Percentiles rank a stretch among this genome's conserved stretches.
Evolutionary conservation across 2,329 filamentous ascomycete species (phyloP).

Genomic region (Chrysosphaeria jannelii): DNA sequence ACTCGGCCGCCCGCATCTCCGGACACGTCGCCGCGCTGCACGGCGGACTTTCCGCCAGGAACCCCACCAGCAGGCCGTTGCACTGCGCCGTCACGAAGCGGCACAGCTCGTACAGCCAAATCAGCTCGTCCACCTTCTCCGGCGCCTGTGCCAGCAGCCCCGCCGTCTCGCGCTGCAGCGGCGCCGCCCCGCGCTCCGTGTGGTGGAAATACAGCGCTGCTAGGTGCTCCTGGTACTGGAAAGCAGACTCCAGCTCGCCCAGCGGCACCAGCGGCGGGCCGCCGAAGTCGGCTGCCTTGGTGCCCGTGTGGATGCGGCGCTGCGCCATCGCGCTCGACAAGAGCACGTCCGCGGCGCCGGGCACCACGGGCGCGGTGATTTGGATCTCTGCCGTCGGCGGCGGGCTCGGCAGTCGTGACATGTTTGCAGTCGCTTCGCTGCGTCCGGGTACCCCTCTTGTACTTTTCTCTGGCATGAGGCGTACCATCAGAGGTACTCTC

Average conservation of each 20-base stretch:
- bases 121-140: constrained; percentile 48
- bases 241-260: constrained; percentile 83
- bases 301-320: constrained; percentile 72
- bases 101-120: constrained; percentile 96
- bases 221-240: constrained; percentile 90
- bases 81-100: constrained; percentile 86
- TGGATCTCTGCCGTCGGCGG: constrained; percentile 89
- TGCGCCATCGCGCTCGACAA: constrained; percentile 44
- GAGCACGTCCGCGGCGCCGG: constrained; percentile 8
- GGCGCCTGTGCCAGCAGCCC: constrained; percentile 51
- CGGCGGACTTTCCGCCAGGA: constrained; percentile 69
- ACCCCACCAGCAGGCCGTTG: constrained; percentile 72
- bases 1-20: constrained; percentile 95
- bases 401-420: constrained; percentile 77
- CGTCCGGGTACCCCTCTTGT: too few relatives aligned
- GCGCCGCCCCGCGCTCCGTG: constrained; percentile 33
- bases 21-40: constrained; percentile 76
- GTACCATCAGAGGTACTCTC: too few relatives aligned
- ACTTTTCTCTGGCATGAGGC: too few relatives aligned
- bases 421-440: constrained; percentile 1
- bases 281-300: constrained; percentile 75
- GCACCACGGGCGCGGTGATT: constrained; percentile 23
- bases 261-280: constrained; percentile 71
- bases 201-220: constrained; percentile 69
- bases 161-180: constrained; percentile 51